Base-by-base conservation (phyloP, 2,329 filamentous ascomycete species). In the Simplicillium aogashimaense region DNA sequence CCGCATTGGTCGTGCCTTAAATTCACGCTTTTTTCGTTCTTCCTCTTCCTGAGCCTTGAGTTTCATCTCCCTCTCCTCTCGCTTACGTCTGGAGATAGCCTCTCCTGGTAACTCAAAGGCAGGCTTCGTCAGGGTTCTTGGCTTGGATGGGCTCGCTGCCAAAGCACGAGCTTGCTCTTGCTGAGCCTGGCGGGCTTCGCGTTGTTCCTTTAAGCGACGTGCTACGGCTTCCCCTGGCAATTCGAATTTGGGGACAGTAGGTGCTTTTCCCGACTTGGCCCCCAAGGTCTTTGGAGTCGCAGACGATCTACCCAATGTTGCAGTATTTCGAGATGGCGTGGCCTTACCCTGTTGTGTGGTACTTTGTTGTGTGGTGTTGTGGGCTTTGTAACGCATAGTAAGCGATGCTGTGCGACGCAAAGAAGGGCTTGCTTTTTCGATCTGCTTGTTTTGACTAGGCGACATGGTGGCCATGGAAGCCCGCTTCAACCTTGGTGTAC, bases 51-150 rank as follows among this genome's bases (percentile, higher is more conserved):
- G 67, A 3, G 66, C 67, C 45, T 63, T 69, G 34, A 81, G 57
- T 46, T 67, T 70, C 42, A 72, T 64, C 50, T 78, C 69, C 40
- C 69, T 65, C 52, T 76, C 64, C 58, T 80, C 67, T 47, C 70
- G 63, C 59, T 78, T 74, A 20, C 66, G 61, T 2, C 69, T 62
- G 3, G 70, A 74, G 37, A 81, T 71, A 3, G 71, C 72, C 50
- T 82, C 78, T 8, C 78, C 77, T 0, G 78, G 76, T 34, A 83
- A 64, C 57, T 81, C 76, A 56, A 81, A 82, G 6, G 59, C 67
- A 10, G 78, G 66, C 17, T 67, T 67, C 1, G 72, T 72, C 14
- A 69, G 65, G n/a, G 63, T 57, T 48, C 67, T 75, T 37, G 66
- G 58, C 43, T 69, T 66, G 41, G 64, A 59, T 3, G 67, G 59